phyloP scores from a whole-genome alignment of 139 green algal species.

The Chlorella sorokiniana region DNA sequence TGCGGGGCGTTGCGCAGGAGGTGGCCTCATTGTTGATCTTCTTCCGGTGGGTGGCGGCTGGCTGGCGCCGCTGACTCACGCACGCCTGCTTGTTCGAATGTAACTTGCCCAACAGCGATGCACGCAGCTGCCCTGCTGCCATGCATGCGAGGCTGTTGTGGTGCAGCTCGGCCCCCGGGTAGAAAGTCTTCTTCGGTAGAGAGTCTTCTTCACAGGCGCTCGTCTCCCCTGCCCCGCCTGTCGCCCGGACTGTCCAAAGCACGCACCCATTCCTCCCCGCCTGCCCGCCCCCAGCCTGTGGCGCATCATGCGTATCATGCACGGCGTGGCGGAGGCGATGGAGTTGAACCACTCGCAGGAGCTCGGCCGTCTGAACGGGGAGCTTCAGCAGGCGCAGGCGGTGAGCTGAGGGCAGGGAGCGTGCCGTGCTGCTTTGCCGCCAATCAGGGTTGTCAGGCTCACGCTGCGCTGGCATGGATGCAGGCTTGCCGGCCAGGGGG shows the following conservation, averaged over 20 bases:
- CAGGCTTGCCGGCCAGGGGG: no score
- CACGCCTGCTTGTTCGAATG: no score
- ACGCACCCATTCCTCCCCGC: background rate
- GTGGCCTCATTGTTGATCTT: conserved; percentile 29
- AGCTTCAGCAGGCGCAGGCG: background rate
- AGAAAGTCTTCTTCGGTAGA: background rate
- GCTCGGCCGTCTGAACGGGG: background rate
- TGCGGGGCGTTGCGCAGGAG: conserved; percentile 29
- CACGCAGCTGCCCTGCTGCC: background rate
- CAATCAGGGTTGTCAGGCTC: background rate
- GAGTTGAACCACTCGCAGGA: conserved; percentile 24
- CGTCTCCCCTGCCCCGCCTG: background rate
- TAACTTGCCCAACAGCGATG: no score
- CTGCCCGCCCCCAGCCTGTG: background rate
- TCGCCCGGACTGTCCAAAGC: background rate
- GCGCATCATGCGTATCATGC: conserved; percentile 31
- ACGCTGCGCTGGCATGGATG: background rate
- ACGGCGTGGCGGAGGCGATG: conserved; percentile 23
- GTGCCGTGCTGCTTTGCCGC: background rate
- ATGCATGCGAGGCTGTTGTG: background rate
- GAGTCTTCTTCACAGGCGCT: background rate
- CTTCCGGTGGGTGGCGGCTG: conserved; percentile 20
- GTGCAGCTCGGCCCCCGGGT: no score
- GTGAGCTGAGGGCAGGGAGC: background rate
- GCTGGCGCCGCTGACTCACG: no score